These are phyloP conservation scores for Fusarium avenaceum DNA, from an alignment of 2,329 filamentous ascomycete species.

Conservation along the genomic window DNA sequence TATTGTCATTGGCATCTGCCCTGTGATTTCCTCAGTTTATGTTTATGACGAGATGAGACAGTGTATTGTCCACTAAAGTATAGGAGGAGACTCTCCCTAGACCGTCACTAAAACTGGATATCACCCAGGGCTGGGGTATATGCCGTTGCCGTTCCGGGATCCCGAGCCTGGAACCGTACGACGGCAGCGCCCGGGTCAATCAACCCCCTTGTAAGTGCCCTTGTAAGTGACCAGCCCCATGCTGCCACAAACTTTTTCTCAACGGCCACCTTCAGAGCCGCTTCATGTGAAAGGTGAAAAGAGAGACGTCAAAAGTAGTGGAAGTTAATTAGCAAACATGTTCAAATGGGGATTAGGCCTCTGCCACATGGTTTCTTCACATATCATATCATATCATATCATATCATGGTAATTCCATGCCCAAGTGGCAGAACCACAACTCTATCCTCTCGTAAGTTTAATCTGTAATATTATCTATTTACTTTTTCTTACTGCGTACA, in stretches of 20 bases:
- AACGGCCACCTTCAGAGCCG: constrained; percentile 12
- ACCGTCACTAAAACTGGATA: not conserved
- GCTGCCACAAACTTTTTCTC: constrained; percentile 32
- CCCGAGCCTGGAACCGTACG: constrained; percentile 10
- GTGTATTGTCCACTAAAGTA: too few species aligned
- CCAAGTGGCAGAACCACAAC: constrained; percentile 19
- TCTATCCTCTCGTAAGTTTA: not conserved
- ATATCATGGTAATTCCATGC: not conserved
- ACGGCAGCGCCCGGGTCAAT: constrained; percentile 21
- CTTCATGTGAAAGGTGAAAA: not conserved
- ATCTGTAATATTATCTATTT: not conserved
- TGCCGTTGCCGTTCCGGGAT: constrained; percentile 18
- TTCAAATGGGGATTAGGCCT: constrained; percentile 8
- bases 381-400: constrained; percentile 20
- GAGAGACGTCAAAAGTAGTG: not conserved
- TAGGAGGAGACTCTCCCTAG: too few species aligned
- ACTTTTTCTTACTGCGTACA: constrained; percentile 14
- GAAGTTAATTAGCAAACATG: constrained; percentile 1
- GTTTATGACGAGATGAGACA: too few species aligned
- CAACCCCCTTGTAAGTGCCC: not conserved
- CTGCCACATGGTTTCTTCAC: not conserved
- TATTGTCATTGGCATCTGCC: not conserved
- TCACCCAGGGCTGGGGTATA: constrained; percentile 23
- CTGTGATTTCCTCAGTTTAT: not conserved
- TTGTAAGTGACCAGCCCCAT: constrained; percentile 16